Base-by-base conservation (phyloP, 2,329 filamentous ascomycete species). In the Didymosphaeria variabile region DNA sequence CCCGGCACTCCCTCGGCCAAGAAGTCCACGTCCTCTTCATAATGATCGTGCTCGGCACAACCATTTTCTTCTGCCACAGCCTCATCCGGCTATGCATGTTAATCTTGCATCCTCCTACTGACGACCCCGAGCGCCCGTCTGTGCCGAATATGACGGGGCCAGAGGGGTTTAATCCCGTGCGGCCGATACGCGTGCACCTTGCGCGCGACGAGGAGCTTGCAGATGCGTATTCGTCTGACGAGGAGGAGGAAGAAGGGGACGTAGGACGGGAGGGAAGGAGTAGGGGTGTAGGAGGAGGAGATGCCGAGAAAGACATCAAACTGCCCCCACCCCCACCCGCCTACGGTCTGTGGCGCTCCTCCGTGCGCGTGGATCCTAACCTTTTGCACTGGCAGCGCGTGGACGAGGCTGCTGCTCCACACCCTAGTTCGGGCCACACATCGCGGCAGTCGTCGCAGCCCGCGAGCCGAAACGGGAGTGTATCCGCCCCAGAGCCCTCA, bases 341-440 rank as follows among this genome's bases (percentile, higher is more conserved):
- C 2, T 97, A 97, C 73, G 93, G 93, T 0, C 81, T 93, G 0
- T 96, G 92, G 91, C 85, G 92, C 55, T 89, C 90, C 76, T 94
- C 90, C 71, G 91, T 95, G 0, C 85, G 91, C 51, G 90, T 93
- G 34, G 91, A 97, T 70, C 93, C 93, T 1, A 87, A 94, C 71
- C 83, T 92, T 15, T 83, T 97, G 29, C 93, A 91, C 74, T 96
- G 92, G 92, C 88, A 91, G 76, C 87, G 90, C 40, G 90, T 74
- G 10, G 71, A 75, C 1, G 57, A 36, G 0, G 7, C 54, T 12
- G 36, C 38, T 36, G 15, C 60, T 7, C 15, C 34, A 17, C 6
- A 26, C 38, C 32, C 47, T 36, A 10, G 50, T 40, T 29, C 26
- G 4, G 2, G 40, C 12, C 13, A 17, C 42, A 8, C 31, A 23